phyloP scores from a whole-genome alignment of 2,329 filamentous ascomycete genomes.

The Cyphellophora europaea region DNA sequence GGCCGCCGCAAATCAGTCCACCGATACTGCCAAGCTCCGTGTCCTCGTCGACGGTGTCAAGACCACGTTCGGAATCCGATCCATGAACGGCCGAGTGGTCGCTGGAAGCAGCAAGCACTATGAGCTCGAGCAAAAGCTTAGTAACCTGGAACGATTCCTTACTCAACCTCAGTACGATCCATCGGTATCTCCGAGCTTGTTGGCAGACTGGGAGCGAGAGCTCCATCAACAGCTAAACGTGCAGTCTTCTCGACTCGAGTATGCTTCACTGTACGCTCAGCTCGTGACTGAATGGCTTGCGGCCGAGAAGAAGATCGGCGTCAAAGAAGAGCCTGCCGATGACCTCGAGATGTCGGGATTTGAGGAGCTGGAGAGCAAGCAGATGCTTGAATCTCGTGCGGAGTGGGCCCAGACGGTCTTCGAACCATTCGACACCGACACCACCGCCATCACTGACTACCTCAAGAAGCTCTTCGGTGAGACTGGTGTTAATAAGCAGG shows the following conservation, averaged over 20 bases:
- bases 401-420: slow-evolving; percentile 51
- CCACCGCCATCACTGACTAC: slow-evolving; percentile 37
- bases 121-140: slow-evolving; percentile 19
- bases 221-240: slow-evolving; percentile 36
- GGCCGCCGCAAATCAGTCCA: slow-evolving; percentile 20
- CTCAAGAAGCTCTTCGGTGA: slow-evolving; percentile 42
- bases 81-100: slow-evolving; percentile 25
- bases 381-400: slow-evolving; percentile 44
- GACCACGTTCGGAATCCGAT: slow-evolving; percentile 25
- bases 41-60: slow-evolving; percentile 28
- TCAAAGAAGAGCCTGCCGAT: slow-evolving; percentile 5
- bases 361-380: slow-evolving; percentile 41
- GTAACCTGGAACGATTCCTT: slow-evolving; percentile 41
- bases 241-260: slow-evolving; percentile 36
- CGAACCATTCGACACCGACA: slow-evolving; percentile 36
- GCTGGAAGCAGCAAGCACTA: slow-evolving; percentile 9
- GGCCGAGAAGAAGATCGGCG: slow-evolving; percentile 1
- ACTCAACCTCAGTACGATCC: slow-evolving; percentile 44
- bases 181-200: slow-evolving; percentile 37
- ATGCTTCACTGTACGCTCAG: slow-evolving; percentile 47
- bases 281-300: slow-evolving; percentile 44
- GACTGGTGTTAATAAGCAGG: slow-evolving; percentile 23
- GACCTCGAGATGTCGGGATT: slow-evolving; percentile 26
- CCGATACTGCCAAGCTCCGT: slow-evolving; percentile 23
- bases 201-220: slow-evolving; percentile 37